These are phyloP conservation scores for Eimeria tenella DNA, from an alignment of 169 alveolate genomes.

Conservation along the genomic window DNA sequence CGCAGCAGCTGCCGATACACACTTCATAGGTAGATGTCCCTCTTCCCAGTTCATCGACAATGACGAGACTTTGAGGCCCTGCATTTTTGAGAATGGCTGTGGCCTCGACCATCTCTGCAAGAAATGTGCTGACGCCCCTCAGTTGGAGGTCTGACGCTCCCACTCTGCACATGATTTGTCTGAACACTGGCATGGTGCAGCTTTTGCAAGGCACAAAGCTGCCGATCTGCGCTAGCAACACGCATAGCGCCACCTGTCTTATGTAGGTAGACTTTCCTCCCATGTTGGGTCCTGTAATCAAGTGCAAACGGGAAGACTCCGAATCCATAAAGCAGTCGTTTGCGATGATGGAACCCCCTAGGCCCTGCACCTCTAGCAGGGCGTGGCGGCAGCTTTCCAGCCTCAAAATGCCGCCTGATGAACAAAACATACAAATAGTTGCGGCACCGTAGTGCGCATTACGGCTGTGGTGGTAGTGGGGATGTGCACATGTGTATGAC, in stretches of 20 bases:
- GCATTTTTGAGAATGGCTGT: slow-evolving; percentile 67
- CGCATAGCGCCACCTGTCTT: slow-evolving; percentile 94
- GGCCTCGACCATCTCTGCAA: slow-evolving; percentile 98
- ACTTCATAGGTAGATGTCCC: slow-evolving; percentile 99
- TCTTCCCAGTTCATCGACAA: slow-evolving; percentile 88
- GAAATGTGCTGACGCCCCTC: slow-evolving; percentile 98
- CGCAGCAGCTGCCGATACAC: too few species aligned
- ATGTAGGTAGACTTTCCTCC: slow-evolving; percentile 99
- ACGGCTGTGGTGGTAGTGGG: background rate
- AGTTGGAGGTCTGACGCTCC: slow-evolving; percentile 97
- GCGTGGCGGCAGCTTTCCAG: slow-evolving; percentile 92
- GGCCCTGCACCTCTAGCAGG: slow-evolving; percentile 86
- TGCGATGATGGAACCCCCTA: slow-evolving; percentile 85
- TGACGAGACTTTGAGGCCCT: slow-evolving; percentile 75
- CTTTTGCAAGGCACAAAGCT: slow-evolving; percentile 97
- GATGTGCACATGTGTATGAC: background rate
- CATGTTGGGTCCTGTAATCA: slow-evolving; percentile 99
- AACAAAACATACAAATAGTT: background rate
- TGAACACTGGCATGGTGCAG: slow-evolving; percentile 93
- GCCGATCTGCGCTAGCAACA: slow-evolving; percentile 98
- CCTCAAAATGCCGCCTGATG: slow-evolving; percentile 81
- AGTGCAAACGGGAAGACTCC: slow-evolving; percentile 89
- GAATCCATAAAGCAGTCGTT: slow-evolving; percentile 90
- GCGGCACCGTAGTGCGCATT: too few species aligned
- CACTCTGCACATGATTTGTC: slow-evolving; percentile 97